Conservation (phyloP, 768 basidiomycete genomes). For the Leucosporidium creatinivorum region DNA sequence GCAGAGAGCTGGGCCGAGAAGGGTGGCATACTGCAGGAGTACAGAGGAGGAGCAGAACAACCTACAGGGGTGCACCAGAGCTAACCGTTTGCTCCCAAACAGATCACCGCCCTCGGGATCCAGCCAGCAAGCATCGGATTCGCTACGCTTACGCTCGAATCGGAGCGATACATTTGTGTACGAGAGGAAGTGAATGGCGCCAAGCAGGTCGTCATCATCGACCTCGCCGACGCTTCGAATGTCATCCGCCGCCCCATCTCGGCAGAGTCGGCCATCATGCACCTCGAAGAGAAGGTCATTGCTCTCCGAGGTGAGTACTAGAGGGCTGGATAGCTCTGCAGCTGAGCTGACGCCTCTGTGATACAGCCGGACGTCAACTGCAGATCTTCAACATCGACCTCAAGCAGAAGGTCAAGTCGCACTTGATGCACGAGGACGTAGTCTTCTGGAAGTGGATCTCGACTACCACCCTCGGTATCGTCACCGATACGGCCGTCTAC, state of each 20-base stretch:
- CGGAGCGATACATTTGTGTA: conserved; percentile 96
- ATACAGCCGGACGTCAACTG: conserved; percentile 76
- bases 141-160: conserved; percentile 92
- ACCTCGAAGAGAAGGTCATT: conserved; percentile 90
- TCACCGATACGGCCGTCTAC: conserved; percentile 84
- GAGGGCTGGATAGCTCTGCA: background rate
- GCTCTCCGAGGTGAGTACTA: conserved; percentile 73
- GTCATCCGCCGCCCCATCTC: conserved; percentile 89
- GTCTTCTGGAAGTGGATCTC: conserved; percentile 99
- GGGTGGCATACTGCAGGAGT: too few relatives aligned
- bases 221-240: conserved; percentile 92
- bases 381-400: conserved; percentile 98
- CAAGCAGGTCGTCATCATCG: conserved; percentile 97
- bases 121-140: conserved; percentile 97
- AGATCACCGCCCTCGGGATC: conserved; percentile 90
- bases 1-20: too few relatives aligned
- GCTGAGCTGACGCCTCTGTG: background rate
- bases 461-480: conserved; percentile 83
- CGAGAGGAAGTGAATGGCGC: conserved; percentile 88
- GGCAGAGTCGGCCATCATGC: conserved; percentile 99
- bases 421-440: conserved; percentile 78
- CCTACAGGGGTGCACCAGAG: background rate
- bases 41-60: too few relatives aligned
- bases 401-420: conserved; percentile 95
- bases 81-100: conserved; percentile 34